Evolutionary conservation across 2,329 filamentous ascomycete genomes (phyloP), one percentile per base, ranked within the genome.

Genomic region (Akanthomyces dipterigenus): DNA sequence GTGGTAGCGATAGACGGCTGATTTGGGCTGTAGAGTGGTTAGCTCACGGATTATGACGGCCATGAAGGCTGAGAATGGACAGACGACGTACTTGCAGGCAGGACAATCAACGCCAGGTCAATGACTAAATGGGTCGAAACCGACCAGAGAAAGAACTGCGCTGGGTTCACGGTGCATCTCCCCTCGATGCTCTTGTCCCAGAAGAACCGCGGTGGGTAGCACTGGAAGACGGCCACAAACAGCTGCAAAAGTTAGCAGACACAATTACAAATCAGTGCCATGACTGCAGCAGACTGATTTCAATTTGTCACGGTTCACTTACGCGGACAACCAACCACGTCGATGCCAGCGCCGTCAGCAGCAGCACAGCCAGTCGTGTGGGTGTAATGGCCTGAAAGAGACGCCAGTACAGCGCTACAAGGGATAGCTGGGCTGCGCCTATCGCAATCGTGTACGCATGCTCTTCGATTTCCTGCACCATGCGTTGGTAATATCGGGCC

Each of bases 401-500:
- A 2, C 63, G 51, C 63, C 63, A 64, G 42, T 61, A 64, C 1
- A 64, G 57, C 18, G 54, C 61, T 16, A 64, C 34, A 11, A 62
- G 51, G 5, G 60, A 62, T 14, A 64, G 61, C 40, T 64, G 63
- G 12, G 63, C 61, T 7, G 63, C 63, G 12, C 61, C 58, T 4
- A 64, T 61, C 14, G 61, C 61, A 18, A 62, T 36, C 18, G 63
- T 64, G 20, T 64, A 64, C 6, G 57, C 55, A 45, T 64, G 63
- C 48, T 64, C 63, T n/a, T 64, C 53, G 6, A 63, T 59, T n/a
- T 63, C 63, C 28, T 64, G 63, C 6, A 63, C 54, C 58, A 61
- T 57, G 31, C 57, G 50, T 48, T 63, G 56, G 38, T 63, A 63
- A n/a, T 61, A 64, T 20, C 56, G 46, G 2, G 63, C 63, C 28